Conservation (phyloP, 2,329 filamentous ascomycete genomes). For the Alternaria consortialis region DNA sequence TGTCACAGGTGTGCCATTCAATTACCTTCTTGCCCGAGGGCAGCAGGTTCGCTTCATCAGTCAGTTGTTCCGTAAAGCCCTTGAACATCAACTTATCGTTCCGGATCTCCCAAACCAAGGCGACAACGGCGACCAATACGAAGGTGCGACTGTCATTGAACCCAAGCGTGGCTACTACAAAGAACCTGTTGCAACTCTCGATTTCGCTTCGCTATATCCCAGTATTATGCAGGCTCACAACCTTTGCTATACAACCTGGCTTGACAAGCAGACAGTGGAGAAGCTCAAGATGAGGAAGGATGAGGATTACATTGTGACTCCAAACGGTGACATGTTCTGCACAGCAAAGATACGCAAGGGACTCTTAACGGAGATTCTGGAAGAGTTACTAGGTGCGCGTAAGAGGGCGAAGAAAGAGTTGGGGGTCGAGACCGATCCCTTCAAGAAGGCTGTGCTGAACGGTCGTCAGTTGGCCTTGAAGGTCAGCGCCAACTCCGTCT, state of each 20-base stretch:
- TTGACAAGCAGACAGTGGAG: conserved; percentile 81
- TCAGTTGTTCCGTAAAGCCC: conserved; percentile 92
- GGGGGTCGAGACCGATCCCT: conserved; percentile 87
- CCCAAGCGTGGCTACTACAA: conserved; percentile 93
- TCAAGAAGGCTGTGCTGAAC: conserved; percentile 97
- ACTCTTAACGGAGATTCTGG: conserved; percentile 90
- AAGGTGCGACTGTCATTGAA: conserved; percentile 97
- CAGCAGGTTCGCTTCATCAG: conserved; percentile 99
- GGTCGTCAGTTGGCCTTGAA: conserved; percentile 96
- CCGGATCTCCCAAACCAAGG: conserved; percentile 79
- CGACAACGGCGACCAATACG: conserved; percentile 84
- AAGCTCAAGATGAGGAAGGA: conserved; percentile 81
- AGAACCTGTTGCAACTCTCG: conserved; percentile 92
- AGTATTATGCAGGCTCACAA: conserved; percentile 99
- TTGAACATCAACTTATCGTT: conserved; percentile 92
- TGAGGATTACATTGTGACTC: conserved; percentile 95
- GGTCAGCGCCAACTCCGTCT: conserved; percentile 96
- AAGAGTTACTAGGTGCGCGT: conserved; percentile 88
- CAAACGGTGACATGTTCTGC: conserved; percentile 92
- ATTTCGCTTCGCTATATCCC: conserved; percentile 98
- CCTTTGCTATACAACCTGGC: conserved; percentile 92
- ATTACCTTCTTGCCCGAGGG: conserved; percentile 87
- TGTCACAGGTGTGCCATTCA: conserved; percentile 98
- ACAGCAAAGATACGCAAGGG: conserved; percentile 90
- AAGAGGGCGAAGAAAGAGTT: conserved; percentile 94